These are phyloP conservation scores for Cunninghamia lanceolata DNA, from an alignment of 75 land plant species.

Conservation along the genomic window DNA sequence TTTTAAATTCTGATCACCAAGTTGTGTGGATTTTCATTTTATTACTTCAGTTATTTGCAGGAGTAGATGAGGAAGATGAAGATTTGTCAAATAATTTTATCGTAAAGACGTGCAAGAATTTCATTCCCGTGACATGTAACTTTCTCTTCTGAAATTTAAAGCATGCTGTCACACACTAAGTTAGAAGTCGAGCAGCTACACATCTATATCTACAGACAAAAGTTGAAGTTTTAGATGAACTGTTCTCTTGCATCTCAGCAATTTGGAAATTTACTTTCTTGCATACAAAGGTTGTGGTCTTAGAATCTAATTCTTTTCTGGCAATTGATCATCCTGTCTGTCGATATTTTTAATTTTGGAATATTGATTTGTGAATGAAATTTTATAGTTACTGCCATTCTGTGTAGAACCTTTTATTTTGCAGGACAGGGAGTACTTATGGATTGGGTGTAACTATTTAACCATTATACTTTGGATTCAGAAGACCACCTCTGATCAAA, in stretches of 20 bases:
- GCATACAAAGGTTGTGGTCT: not conserved
- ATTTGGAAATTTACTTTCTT: not conserved
- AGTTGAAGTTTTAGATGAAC: not conserved
- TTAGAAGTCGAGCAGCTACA: not conserved
- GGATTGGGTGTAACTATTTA: too few species aligned
- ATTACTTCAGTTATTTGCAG: slow-evolving; percentile 59
- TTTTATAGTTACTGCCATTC: too few species aligned
- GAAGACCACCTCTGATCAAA: too few species aligned
- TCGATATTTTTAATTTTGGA: too few species aligned
- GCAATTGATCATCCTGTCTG: too few species aligned
- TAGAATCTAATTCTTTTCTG: not conserved
- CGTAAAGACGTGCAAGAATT: slow-evolving; percentile 84
- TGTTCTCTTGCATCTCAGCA: not conserved
- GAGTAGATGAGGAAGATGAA: slow-evolving; percentile 61
- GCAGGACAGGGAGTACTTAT: too few species aligned
- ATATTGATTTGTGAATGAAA: too few species aligned
- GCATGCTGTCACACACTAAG: not conserved
- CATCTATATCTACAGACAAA: not conserved
- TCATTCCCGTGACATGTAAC: slow-evolving; percentile 87
- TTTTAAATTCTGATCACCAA: not conserved
- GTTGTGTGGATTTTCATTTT: slow-evolving; percentile 2
- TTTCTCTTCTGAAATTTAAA: not conserved
- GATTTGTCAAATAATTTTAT: slow-evolving; percentile 90
- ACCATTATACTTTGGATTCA: too few species aligned
- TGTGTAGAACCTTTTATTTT: too few species aligned